phyloP scores from a whole-genome alignment of 108 stramenopile species.

The Skeletonema marinoi region DNA sequence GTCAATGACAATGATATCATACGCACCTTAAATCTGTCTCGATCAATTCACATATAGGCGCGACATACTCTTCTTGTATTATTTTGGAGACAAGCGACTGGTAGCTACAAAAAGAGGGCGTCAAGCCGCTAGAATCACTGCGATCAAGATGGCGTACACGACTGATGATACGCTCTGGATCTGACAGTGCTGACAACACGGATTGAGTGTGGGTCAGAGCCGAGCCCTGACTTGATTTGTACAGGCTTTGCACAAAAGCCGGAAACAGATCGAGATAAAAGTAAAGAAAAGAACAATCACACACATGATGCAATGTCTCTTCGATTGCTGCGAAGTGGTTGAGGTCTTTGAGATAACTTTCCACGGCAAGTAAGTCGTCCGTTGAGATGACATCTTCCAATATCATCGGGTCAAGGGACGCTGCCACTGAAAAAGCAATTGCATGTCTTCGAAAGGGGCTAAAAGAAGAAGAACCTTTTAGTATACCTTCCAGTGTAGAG shows the following conservation, averaged over 20 bases:
- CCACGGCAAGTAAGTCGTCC: conserved; percentile 27
- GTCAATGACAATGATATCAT: background rate
- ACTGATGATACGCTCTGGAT: conserved; percentile 36
- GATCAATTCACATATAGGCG: conserved; percentile 37
- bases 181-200: conserved; percentile 42
- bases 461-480: conserved; percentile 45
- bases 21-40: conserved; percentile 40
- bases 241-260: conserved; percentile 26
- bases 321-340: conserved; percentile 33
- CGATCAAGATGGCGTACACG: conserved; percentile 18
- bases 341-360: conserved; percentile 31
- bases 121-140: background rate
- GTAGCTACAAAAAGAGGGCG: conserved; percentile 14
- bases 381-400: conserved; percentile 16
- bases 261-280: conserved; percentile 49
- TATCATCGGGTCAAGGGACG: conserved; percentile 37
- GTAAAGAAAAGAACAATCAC: conserved; percentile 51
- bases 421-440: conserved; percentile 32
- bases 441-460: conserved; percentile 43
- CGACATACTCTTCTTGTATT: conserved; percentile 30
- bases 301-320: conserved; percentile 26
- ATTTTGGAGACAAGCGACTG: conserved; percentile 17
- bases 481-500: conserved; percentile 44
- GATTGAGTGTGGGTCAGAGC: conserved; percentile 19
- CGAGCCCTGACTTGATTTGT: conserved; percentile 22